Conservation (phyloP, 1,139 yeast genomes). For the Hemisphaericaspora xylofermentans region DNA sequence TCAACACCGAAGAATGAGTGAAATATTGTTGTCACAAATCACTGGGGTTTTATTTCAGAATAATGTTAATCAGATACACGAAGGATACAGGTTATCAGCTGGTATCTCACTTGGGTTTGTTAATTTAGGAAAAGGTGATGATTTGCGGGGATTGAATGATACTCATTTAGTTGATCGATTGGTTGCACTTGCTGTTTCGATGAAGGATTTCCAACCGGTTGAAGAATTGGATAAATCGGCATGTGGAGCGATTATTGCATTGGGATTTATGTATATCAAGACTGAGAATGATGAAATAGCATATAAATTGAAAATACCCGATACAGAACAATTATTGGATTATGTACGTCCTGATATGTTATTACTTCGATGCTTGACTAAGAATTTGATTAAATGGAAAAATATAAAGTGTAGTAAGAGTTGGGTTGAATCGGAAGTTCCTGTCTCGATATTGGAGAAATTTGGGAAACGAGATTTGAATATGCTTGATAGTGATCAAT, state of each 20-base stretch:
- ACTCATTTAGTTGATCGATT: slow-evolving; percentile 69
- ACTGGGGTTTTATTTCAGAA: slow-evolving; percentile 56
- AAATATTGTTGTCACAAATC: slow-evolving; percentile 68
- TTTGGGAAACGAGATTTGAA: slow-evolving; percentile 22
- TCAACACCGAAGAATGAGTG: slow-evolving; percentile 87
- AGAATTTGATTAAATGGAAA: slow-evolving; percentile 79
- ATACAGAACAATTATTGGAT: slow-evolving; percentile 59
- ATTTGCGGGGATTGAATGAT: slow-evolving; percentile 62
- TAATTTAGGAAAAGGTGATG: slow-evolving; percentile 78
- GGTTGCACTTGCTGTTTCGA: slow-evolving; percentile 57
- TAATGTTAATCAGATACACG: slow-evolving; percentile 60
- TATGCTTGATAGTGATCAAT: slow-evolving; percentile 57
- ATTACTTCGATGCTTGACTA: slow-evolving; percentile 66
- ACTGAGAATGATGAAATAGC: slow-evolving; percentile 66
- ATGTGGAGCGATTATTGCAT: slow-evolving; percentile 78
- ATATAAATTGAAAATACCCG: slow-evolving; percentile 61
- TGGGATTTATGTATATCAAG: slow-evolving; percentile 70
- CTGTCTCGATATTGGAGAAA: slow-evolving; percentile 36
- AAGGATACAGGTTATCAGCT: slow-evolving; percentile 84
- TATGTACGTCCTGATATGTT: slow-evolving; percentile 81
- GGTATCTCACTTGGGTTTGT: slow-evolving; percentile 87
- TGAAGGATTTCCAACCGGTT: slow-evolving; percentile 67
- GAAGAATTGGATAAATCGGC: slow-evolving; percentile 71
- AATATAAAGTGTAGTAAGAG: slow-evolving; percentile 46
- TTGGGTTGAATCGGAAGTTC: slow-evolving; percentile 67